Evolutionary conservation across 306 rosid genomes (phyloP).

Genomic region (Cicer chorassanicum): DNA sequence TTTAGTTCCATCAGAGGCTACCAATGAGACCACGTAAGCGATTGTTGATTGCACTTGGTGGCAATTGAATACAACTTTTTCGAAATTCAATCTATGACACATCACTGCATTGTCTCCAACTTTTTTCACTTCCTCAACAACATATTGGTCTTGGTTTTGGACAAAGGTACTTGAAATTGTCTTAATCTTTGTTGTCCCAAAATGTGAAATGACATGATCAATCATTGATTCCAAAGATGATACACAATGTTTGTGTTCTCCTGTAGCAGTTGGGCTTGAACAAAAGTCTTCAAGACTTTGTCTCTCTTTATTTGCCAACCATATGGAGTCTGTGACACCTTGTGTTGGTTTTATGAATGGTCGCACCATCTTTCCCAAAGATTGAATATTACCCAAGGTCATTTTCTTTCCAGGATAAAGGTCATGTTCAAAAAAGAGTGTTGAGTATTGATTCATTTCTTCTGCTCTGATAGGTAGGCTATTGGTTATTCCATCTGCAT

Average conservation of each 20-base stretch:
- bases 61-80: conserved; percentile 37
- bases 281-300: conserved; percentile 31
- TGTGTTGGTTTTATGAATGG: not conserved
- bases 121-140: conserved; percentile 29
- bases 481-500: not conserved
- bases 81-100: conserved; percentile 34
- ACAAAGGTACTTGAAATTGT: conserved; percentile 25
- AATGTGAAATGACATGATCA: conserved; percentile 4
- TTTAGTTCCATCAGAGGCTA: conserved; percentile 19
- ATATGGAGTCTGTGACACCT: conserved; percentile 21
- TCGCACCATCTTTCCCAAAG: not conserved
- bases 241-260: conserved; percentile 27
- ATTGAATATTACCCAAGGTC: not conserved
- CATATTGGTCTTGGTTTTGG: not conserved
- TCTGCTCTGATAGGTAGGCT: not conserved
- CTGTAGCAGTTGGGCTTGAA: not conserved
- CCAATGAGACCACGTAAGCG: conserved; percentile 21
- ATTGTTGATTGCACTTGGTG: conserved; percentile 24
- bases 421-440: conserved; percentile 24
- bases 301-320: not conserved
- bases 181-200: conserved; percentile 24
- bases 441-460: conserved; percentile 33
- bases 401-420: conserved; percentile 12
- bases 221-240: conserved; percentile 28
- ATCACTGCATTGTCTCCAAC: conserved; percentile 20